Base-by-base conservation (phyloP, 2,329 filamentous ascomycete species). In the Calonectria multiphialidica region DNA sequence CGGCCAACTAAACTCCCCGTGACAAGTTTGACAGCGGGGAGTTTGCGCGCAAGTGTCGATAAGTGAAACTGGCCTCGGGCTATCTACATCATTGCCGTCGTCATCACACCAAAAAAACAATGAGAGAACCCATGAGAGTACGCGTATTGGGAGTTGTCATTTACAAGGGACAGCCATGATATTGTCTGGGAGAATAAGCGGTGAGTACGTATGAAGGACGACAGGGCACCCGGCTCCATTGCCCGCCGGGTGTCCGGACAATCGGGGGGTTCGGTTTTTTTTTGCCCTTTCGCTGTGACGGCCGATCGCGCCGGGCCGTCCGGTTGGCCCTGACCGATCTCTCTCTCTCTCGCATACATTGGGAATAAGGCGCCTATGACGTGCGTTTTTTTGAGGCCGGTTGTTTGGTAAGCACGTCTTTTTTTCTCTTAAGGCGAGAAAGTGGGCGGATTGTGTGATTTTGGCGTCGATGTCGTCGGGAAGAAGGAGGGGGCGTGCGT, bases 381-480 rank as follows among this genome's bases (percentile, higher is more conserved):
- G 59, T 70, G 55, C 55, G 53, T 59, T 68, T 45, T 59, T 68
- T 45, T 5, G 28, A 2, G 28, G 28, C 18, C 50, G 25, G 50
- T 30, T 25, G 47, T 45, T 57, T 59, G 30, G 37, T 23, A 37
- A 63, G 25, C 44, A 47, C 44, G 18, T 15, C 18, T 62, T 40
- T 18, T 25, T 62, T 40, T 42, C 42, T 30, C 30, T 15, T 5
- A 37, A 28, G 23, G 33, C 18, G n/a, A 44, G 18, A 44, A 8
- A 28, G 21, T 21, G 44, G 23, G 61, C 61, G 53, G 53, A 78
- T 79, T 79, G 77, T 79, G 77, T 78, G 75, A 79, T 79, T 79
- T 79, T 79, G 75, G 77, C 71, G 74, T 72, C 66, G 50, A 78
- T 79, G 77, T 79, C 71, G 77, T 61, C 42, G 68, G 21, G 16